Conservation (phyloP, 139 green algal species). For the Chlamydomonas urium region DNA sequence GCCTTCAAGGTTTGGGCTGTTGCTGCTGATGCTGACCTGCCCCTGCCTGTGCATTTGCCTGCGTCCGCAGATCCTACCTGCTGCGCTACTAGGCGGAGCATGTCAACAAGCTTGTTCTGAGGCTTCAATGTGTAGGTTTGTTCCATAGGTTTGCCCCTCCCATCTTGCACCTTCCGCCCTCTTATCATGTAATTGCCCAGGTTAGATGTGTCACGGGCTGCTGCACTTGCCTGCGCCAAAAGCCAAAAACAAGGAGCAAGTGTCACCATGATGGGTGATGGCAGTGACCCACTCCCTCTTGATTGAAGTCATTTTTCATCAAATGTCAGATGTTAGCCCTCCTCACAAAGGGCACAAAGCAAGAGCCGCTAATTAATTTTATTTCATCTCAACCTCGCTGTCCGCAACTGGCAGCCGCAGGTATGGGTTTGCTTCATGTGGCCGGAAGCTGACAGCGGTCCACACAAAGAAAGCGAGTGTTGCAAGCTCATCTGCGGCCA, state of each 20-base stretch:
- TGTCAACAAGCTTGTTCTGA: not conserved
- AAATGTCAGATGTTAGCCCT: too few relatives aligned
- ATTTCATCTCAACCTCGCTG: conserved; percentile 9
- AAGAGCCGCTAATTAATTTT: not conserved
- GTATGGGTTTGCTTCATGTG: conserved; percentile 66
- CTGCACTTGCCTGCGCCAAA: too few relatives aligned
- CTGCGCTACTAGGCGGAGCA: conserved; percentile 73
- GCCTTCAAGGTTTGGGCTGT: too few relatives aligned
- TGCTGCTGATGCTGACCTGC: too few relatives aligned
- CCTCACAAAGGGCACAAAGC: too few relatives aligned
- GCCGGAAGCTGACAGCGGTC: conserved; percentile 77
- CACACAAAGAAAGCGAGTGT: conserved; percentile 88
- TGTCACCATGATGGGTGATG: not conserved
- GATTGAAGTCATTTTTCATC: too few relatives aligned
- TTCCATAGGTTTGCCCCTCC: too few relatives aligned
- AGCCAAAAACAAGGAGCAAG: conserved; percentile 11
- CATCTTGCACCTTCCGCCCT: too few relatives aligned
- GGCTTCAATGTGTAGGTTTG: not conserved
- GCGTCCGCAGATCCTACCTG: conserved; percentile 64
- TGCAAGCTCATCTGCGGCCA: conserved; percentile 68
- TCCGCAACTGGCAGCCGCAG: conserved; percentile 45
- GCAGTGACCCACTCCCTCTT: too few relatives aligned
- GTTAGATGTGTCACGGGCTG: too few relatives aligned
- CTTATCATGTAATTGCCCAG: too few relatives aligned
- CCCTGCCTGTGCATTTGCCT: too few relatives aligned